Base-by-base conservation (phyloP, 352 stramenopile genomes). In the Hyaloperonospora brassicae region DNA sequence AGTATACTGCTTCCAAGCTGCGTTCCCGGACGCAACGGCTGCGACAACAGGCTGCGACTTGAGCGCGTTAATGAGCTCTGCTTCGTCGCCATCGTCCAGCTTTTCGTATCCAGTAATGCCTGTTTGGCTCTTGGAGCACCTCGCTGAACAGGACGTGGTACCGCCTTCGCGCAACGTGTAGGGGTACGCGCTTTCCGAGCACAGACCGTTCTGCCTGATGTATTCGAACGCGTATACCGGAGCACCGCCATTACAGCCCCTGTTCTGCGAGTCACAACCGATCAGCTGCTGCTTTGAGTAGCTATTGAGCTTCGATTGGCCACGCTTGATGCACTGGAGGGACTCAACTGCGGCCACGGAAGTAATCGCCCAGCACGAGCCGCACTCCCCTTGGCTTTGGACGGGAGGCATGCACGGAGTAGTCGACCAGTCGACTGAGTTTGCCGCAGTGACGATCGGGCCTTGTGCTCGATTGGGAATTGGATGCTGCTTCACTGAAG, bases 351-450 rank as follows among this genome's bases (percentile, higher is more conserved):
- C 88, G 6, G 95, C 86, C 1, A 95, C 86, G 0, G 93, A 92
- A 12, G 93, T 95, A 73, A 99, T 99, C 5, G 95, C 88, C 96
- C 96, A 99, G 73, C 97, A 99, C 1, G 88, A 97, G 42, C 96
- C 95, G 68, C 96, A 99, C 8, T 80, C 61, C 0, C 92, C 96
- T 66, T 99, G 97, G 62, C 98, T 96, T 64, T 98, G 97, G 27
- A 98, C 62, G 0, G 55, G 52, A 11, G 64, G 66, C 24, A 85
- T 50, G 40, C 70, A 83, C 9, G 57, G 39, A 9, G 72, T 73
- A 10, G 55, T 65, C 17, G 74, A 70, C 76, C 72, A 82, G 42
- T 82, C 68, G 23, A 79, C 57, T 4, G 61, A 73, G 40, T 30
- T 59, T 10, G 57, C 58, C 1, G 51, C 55, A 38, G 47, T 52